phyloP scores from a whole-genome alignment of 1,284 basidiomycete species.

The Schizophyllum amplum region DNA sequence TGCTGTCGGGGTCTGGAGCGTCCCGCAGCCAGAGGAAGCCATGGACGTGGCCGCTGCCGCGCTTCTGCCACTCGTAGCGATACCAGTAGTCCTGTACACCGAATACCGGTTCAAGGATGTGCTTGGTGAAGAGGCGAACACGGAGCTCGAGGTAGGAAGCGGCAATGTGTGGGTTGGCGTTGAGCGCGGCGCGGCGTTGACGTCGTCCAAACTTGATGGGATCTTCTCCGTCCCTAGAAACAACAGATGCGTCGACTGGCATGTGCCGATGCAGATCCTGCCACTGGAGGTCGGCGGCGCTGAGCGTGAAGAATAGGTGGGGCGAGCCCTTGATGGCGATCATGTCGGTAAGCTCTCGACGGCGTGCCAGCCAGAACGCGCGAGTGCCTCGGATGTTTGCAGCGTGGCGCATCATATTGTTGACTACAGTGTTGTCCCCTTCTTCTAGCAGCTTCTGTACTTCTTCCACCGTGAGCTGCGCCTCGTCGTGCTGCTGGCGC shows the following conservation, averaged over 20 bases:
- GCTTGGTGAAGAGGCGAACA: slow-evolving; percentile 12
- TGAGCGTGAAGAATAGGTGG: slow-evolving; percentile 19
- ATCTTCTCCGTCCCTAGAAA: slow-evolving; percentile 9
- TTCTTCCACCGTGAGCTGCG: slow-evolving; percentile 9
- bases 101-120: slow-evolving; percentile 10
- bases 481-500: slow-evolving; percentile 10
- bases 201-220: slow-evolving; percentile 1
- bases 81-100: slow-evolving; percentile 17
- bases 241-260: slow-evolving; percentile 13
- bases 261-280: slow-evolving; percentile 20
- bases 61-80: slow-evolving; percentile 19
- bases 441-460: slow-evolving; percentile 11
- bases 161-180: slow-evolving; percentile 18
- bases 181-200: slow-evolving; percentile 11
- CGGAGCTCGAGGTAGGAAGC: slow-evolving; percentile 17
- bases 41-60: slow-evolving; percentile 20
- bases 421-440: slow-evolving; percentile 8
- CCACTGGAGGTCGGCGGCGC: slow-evolving; percentile 21
- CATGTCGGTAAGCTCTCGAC: slow-evolving; percentile 13
- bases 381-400: slow-evolving; percentile 13
- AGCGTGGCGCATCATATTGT: slow-evolving; percentile 14
- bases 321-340: slow-evolving; percentile 13
- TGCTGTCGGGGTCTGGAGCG: slow-evolving; percentile 12
- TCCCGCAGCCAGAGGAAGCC: slow-evolving; percentile 18
- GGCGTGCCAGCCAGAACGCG: slow-evolving; percentile 15